Evolutionary conservation across 768 basidiomycete species (phyloP).

Genomic region (Suillus subalutaceus): DNA sequence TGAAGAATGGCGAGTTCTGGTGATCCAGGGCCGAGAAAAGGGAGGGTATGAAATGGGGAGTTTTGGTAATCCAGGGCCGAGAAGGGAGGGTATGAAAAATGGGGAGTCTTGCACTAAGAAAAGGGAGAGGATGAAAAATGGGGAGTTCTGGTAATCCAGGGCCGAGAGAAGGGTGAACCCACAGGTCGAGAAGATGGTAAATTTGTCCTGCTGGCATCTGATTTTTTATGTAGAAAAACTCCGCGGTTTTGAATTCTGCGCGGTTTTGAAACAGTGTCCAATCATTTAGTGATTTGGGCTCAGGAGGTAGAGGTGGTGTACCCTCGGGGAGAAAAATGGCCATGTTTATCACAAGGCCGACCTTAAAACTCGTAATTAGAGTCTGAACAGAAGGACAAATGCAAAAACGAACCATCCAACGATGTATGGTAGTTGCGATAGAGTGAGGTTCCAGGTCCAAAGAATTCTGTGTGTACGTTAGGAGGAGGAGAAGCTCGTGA

Average conservation of each 20-base stretch:
- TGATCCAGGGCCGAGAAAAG: no score
- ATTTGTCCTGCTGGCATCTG: constrained; percentile 27
- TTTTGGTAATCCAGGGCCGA: no score
- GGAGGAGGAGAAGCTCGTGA: background rate
- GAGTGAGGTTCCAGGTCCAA: constrained; percentile 9
- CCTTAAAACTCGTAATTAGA: constrained; percentile 2
- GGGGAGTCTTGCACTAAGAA: no score
- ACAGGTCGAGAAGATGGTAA: constrained; percentile 26
- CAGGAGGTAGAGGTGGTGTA: background rate
- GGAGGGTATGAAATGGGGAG: no score
- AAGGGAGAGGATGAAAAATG: no score
- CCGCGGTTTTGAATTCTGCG: constrained; percentile 32
- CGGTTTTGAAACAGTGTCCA: constrained; percentile 32
- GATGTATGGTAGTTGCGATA: constrained; percentile 11
- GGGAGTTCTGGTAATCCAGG: no score
- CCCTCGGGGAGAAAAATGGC: constrained; percentile 6
- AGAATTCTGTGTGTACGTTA: constrained; percentile 3
- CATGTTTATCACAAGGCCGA: constrained; percentile 15
- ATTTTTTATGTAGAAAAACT: constrained; percentile 26
- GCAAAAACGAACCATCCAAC: constrained; percentile 8
- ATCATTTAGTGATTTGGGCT: constrained; percentile 14
- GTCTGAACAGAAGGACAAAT: constrained; percentile 6
- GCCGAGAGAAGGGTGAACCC: no score
- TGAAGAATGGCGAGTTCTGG: no score
- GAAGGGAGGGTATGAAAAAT: no score